Evolutionary conservation across 1,284 basidiomycete species (phyloP), one percentile per base, ranked within the genome.

Genomic region (Uromyces viciae-fabae): DNA sequence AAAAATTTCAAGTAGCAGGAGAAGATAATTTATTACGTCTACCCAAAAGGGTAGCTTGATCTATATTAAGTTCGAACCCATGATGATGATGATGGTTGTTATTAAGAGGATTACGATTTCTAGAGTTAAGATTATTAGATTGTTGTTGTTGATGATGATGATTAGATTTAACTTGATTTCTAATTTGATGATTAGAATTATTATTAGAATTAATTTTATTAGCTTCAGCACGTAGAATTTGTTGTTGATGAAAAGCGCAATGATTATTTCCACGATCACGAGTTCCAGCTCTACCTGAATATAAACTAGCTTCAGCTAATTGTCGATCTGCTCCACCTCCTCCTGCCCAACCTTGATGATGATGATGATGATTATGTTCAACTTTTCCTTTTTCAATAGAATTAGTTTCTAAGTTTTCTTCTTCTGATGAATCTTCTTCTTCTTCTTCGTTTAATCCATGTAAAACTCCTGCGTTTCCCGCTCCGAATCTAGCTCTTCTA

Each of bases 361-460:
- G 28, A 11, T 36, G 42, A 15, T 22, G n/a, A n/a, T n/a, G n/a
- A n/a, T n/a, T n/a, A n/a, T n/a, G n/a, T n/a, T n/a, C n/a, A n/a
- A n/a, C n/a, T n/a, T n/a, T n/a, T 14, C 43, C 62, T 25, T 66
- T 64, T 17, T 28, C 11, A 0, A 42, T 9, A 4, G 7, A 8
- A 5, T 40, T 40, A n/a, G 75, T 25, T 0, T 5, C 22, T 28
- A 62, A 42, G 5, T n/a, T 42, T 36, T 56, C 56, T 14, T 58
- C 36, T 19, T 62, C 40, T 7, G 86, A 86, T 60, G 87, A 86
- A 58, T 90, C 90, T 33, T 91, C 90, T 85, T 95, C 94, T 28
- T 78, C 75, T 83, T 95, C 94, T 85, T 98, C 95, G 86, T 98
- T 98, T 83, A 99, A 89, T 22, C 92, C 93, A 28, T 89, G 89